phyloP scores from a whole-genome alignment of 805 yeast species.

The Jamesozyma lodderae region DNA sequence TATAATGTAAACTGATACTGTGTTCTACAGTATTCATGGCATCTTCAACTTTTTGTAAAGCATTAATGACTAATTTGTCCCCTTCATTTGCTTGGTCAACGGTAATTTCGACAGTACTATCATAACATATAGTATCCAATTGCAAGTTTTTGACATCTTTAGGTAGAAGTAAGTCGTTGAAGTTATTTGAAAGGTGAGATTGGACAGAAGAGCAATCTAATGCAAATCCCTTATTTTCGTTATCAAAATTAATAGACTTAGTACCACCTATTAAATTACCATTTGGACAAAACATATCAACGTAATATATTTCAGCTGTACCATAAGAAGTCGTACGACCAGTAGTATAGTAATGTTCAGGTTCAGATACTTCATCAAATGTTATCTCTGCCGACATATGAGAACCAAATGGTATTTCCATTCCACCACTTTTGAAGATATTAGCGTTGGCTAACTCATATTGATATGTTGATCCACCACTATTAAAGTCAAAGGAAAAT shows the following conservation, averaged over 20 bases:
- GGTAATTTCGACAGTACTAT: conserved; percentile 13
- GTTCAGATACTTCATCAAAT: conserved; percentile 18
- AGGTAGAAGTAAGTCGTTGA: conserved; percentile 32
- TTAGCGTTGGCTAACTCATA: conserved; percentile 29
- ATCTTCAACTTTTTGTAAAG: conserved; percentile 22
- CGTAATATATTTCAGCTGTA: conserved; percentile 27
- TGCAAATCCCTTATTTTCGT: conserved; percentile 27
- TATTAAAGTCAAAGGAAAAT: conserved; percentile 26
- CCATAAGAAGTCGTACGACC: conserved; percentile 29
- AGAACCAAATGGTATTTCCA: conserved; percentile 21
- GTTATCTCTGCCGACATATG: conserved; percentile 21
- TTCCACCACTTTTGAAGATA: conserved; percentile 23
- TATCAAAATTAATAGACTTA: conserved; percentile 23
- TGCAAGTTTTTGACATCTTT: conserved; percentile 8
- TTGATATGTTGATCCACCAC: conserved; percentile 29
- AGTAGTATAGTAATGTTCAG: conserved; percentile 15
- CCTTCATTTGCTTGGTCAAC: conserved; percentile 21
- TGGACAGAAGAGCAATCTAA: conserved; percentile 29
- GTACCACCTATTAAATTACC: conserved; percentile 26
- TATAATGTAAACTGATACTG: conserved; percentile 12
- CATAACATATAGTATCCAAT: conserved; percentile 19
- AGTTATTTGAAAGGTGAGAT: conserved; percentile 19
- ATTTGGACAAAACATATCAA: conserved; percentile 29
- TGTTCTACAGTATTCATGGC: conserved; percentile 18
- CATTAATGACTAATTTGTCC: conserved; percentile 27